Conservation (phyloP, 805 yeast genomes). For the Henningerozyma blattae region DNA sequence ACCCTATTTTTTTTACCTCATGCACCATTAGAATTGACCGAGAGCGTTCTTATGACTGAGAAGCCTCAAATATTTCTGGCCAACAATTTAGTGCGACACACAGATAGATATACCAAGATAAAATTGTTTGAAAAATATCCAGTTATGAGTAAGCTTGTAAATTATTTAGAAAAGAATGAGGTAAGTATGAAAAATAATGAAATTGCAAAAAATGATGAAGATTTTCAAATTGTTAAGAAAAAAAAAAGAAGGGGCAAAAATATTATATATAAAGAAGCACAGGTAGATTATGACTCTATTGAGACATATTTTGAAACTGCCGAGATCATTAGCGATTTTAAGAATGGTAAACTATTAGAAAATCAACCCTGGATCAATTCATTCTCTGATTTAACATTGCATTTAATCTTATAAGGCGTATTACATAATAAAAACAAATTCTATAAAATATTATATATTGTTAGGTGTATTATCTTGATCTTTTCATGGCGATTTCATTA, state of each 20-base stretch:
- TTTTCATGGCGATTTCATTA: too few relatives aligned
- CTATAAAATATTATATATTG: too few relatives aligned
- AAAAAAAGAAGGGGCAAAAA: slow-evolving; percentile 7
- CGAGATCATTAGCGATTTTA: slow-evolving; percentile 13
- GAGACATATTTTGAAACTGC: slow-evolving; percentile 12
- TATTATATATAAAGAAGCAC: slow-evolving; percentile 6
- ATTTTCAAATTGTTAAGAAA: slow-evolving; percentile 15
- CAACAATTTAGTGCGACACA: slow-evolving; percentile 41
- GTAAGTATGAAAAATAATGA: slow-evolving; percentile 1
- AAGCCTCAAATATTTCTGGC: slow-evolving; percentile 34
- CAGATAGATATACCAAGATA: slow-evolving; percentile 36
- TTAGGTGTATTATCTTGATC: too few relatives aligned
- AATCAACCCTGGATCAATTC: slow-evolving; percentile 35
- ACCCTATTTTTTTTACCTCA: slow-evolving; percentile 60
- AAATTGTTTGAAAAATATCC: slow-evolving; percentile 35
- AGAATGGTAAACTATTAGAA: slow-evolving; percentile 11
- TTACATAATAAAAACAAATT: too few relatives aligned
- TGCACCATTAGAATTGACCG: slow-evolving; percentile 49
- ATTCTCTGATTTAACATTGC: slow-evolving; percentile 41
- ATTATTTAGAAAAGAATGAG: slow-evolving; percentile 3
- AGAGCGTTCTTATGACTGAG: slow-evolving; percentile 24
- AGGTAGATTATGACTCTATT: slow-evolving; percentile 13
- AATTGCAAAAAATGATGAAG: slow-evolving; percentile 5
- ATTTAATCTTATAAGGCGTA: slow-evolving; percentile 13
- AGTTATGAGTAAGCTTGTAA: slow-evolving; percentile 28